Conservation (phyloP, 2,329 filamentous ascomycete genomes). For the Tolypocladium paradoxum region DNA sequence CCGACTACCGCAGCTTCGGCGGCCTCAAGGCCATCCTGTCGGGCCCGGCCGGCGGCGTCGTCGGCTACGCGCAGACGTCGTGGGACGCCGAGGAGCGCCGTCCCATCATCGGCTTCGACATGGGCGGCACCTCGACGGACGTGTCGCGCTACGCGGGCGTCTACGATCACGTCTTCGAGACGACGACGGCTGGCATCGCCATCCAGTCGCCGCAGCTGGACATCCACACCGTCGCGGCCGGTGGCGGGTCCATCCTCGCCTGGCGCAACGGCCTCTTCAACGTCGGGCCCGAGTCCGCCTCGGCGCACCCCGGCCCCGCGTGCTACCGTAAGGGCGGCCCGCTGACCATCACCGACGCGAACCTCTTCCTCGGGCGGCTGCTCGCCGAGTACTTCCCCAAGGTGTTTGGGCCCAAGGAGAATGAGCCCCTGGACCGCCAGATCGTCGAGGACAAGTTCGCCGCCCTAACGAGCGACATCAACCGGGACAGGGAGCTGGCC, state of each 20-base stretch:
- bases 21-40: constrained; percentile 61
- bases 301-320: constrained; percentile 60
- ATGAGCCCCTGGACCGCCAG: constrained; percentile 25
- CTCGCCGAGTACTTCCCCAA: constrained; percentile 58
- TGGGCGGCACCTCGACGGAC: constrained; percentile 61
- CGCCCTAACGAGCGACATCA: constrained; percentile 30
- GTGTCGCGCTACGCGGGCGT: constrained; percentile 53
- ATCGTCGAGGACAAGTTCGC: constrained; percentile 27
- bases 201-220: constrained; percentile 73
- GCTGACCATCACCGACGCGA: constrained; percentile 62
- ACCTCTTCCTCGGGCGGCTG: constrained; percentile 53
- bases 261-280: constrained; percentile 64
- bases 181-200: constrained; percentile 65
- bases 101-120: constrained; percentile 70
- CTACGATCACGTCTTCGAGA: constrained; percentile 50
- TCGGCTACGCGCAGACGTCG: constrained; percentile 63
- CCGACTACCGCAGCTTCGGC: constrained; percentile 51
- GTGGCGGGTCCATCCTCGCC: constrained; percentile 59
- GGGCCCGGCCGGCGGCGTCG: constrained; percentile 67
- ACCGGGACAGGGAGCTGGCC: constrained; percentile 19
- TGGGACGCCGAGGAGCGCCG: constrained; percentile 57
- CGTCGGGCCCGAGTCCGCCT: constrained; percentile 61
- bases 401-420: constrained; percentile 28
- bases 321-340: constrained; percentile 66
- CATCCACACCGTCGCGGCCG: constrained; percentile 72